These are phyloP conservation scores for Trypanosoma scelopori DNA, from an alignment of 208 protist species.

Conservation along the genomic window DNA sequence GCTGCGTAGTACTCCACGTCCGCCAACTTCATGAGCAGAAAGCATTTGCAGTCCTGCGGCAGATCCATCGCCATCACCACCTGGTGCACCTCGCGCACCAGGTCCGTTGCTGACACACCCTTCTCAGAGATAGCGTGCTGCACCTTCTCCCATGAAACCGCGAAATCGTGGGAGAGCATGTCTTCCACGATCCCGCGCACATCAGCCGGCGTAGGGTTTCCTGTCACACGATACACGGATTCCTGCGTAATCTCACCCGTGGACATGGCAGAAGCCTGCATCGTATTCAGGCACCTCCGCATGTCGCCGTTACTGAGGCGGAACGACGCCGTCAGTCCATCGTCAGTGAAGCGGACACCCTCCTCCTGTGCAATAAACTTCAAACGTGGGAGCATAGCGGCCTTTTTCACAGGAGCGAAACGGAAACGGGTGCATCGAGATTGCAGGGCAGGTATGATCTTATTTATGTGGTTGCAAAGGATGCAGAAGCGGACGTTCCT, in stretches of 20 bases:
- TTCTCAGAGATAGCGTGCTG: slow-evolving; percentile 44
- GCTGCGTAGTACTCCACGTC: slow-evolving; percentile 85
- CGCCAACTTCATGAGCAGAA: slow-evolving; percentile 71
- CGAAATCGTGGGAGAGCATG: slow-evolving; percentile 73
- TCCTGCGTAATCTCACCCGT: slow-evolving; percentile 68
- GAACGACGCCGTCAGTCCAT: slow-evolving; percentile 93
- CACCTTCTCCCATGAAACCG: slow-evolving; percentile 56
- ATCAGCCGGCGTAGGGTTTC: slow-evolving; percentile 80
- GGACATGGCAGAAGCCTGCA: slow-evolving; percentile 92
- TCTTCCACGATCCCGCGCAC: slow-evolving; percentile 68
- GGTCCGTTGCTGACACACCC: slow-evolving; percentile 71
- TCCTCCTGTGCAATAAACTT: slow-evolving; percentile 85
- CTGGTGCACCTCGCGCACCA: slow-evolving; percentile 75
- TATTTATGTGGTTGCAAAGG: slow-evolving; percentile 99
- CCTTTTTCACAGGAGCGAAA: slow-evolving; percentile 93
- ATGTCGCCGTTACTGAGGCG: slow-evolving; percentile 96
- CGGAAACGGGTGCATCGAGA: slow-evolving; percentile 99
- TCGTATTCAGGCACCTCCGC: slow-evolving; percentile 96
- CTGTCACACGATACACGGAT: slow-evolving; percentile 79
- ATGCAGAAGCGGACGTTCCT: slow-evolving; percentile 98
- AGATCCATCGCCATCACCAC: slow-evolving; percentile 86
- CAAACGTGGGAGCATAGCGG: slow-evolving; percentile 84
- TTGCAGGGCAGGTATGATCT: slow-evolving; percentile 94
- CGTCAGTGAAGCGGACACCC: slow-evolving; percentile 69
- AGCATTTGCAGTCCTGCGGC: slow-evolving; percentile 83